Conservation (phyloP, 1,284 basidiomycete genomes). For the Fomitopsis pinicola region DNA sequence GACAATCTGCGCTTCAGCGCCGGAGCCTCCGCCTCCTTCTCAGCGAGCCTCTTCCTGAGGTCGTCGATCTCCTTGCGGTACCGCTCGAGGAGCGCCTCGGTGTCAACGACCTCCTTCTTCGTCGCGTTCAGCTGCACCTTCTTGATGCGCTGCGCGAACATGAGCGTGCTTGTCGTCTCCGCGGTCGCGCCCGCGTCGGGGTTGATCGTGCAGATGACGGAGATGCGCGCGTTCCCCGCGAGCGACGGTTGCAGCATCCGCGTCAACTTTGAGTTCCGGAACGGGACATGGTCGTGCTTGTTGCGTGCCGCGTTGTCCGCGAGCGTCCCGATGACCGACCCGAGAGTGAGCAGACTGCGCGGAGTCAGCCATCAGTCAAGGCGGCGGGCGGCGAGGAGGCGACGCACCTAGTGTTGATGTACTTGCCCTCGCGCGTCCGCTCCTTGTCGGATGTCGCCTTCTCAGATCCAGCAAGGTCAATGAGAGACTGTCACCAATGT, state of each 20-base stretch:
- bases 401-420: slow-evolving; percentile 81
- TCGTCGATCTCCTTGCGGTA: slow-evolving; percentile 91
- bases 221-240: slow-evolving; percentile 92
- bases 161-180: slow-evolving; percentile 81
- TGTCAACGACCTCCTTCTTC: slow-evolving; percentile 91
- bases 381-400: not conserved
- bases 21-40: slow-evolving; percentile 58
- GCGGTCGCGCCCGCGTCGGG: slow-evolving; percentile 71
- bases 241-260: slow-evolving; percentile 93
- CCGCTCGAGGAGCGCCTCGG: slow-evolving; percentile 86
- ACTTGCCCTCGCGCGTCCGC: slow-evolving; percentile 86
- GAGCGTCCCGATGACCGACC: slow-evolving; percentile 84
- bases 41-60: slow-evolving; percentile 63
- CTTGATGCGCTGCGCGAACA: slow-evolving; percentile 89
- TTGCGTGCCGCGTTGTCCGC: slow-evolving; percentile 82
- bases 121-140: slow-evolving; percentile 82
- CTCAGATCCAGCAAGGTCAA: slow-evolving; percentile 97
- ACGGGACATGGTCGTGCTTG: slow-evolving; percentile 87
- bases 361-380: not conserved
- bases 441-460: slow-evolving; percentile 94
- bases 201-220: slow-evolving; percentile 95
- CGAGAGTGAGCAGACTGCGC: slow-evolving; percentile 79
- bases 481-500: slow-evolving; percentile 59
- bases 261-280: slow-evolving; percentile 93
- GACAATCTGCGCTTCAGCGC: slow-evolving; percentile 56